Evolutionary conservation across 495 filamentous ascomycete genomes (phyloP).

Genomic region (Talaromyces stipitatus): DNA sequence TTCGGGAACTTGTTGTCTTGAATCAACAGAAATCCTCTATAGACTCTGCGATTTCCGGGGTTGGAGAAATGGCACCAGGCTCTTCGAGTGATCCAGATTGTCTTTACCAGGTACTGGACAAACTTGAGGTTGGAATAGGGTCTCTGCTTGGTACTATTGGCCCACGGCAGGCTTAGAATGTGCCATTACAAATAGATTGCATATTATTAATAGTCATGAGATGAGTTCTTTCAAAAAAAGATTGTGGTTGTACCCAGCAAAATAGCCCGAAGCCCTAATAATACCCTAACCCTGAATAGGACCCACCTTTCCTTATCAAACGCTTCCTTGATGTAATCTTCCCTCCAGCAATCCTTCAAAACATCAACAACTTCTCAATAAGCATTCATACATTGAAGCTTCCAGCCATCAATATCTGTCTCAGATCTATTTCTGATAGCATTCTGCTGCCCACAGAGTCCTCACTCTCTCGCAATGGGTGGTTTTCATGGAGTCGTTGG

Average conservation of each 20-base stretch:
- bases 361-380: too few relatives aligned
- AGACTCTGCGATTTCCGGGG: not conserved
- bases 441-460: not conserved
- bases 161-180: not conserved
- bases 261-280: too few relatives aligned
- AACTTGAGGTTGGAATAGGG: not conserved
- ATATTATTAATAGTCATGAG: too few relatives aligned
- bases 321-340: too few relatives aligned
- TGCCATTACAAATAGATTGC: not conserved
- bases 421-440: not conserved
- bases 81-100: not conserved
- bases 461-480: not conserved
- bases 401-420: not conserved
- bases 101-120: not conserved
- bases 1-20: not conserved
- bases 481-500: conserved; percentile 6
- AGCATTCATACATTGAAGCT: not conserved
- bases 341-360: too few relatives aligned
- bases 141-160: not conserved
- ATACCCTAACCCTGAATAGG: too few relatives aligned
- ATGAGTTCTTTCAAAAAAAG: too few relatives aligned
- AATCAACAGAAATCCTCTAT: not conserved
- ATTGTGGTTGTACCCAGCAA: too few relatives aligned
- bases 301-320: too few relatives aligned
- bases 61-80: not conserved